These are phyloP conservation scores for Cutaneotrichosporon sp. DNA, from an alignment of 1,284 basidiomycete species.

Conservation along the genomic window DNA sequence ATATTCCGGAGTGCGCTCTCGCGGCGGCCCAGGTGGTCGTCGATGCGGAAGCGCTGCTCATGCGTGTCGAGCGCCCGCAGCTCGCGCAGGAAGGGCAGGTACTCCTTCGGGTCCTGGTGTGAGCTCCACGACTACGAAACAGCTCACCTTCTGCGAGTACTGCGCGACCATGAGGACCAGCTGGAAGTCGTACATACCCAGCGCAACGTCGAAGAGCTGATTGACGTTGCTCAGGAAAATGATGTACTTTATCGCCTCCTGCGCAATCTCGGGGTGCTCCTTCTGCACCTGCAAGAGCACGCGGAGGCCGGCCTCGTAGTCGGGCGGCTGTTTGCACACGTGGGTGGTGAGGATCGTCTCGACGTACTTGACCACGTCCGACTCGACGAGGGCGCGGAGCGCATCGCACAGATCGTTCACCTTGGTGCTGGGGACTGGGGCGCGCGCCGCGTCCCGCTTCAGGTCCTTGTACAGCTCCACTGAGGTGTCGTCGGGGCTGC, in stretches of 20 bases:
- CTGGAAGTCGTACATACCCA: slow-evolving; percentile 99
- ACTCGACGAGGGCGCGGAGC: slow-evolving; percentile 72
- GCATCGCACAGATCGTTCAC: slow-evolving; percentile 77
- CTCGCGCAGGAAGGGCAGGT: slow-evolving; percentile 92
- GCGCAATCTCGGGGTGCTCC: slow-evolving; percentile 71
- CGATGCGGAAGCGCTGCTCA: slow-evolving; percentile 88
- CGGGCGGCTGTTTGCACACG: slow-evolving; percentile 87
- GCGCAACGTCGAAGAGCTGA: slow-evolving; percentile 85
- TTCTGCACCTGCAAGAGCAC: slow-evolving; percentile 75
- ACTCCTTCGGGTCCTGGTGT: slow-evolving; percentile 82
- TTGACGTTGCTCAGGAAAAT: slow-evolving; percentile 97
- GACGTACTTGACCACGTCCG: slow-evolving; percentile 75
- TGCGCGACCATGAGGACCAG: slow-evolving; percentile 95
- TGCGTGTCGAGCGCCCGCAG: slow-evolving; percentile 75
- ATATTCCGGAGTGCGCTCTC: slow-evolving; percentile 76
- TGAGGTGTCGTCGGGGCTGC: slow-evolving; percentile 32
- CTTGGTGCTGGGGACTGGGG: slow-evolving; percentile 44
- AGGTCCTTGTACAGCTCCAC: slow-evolving; percentile 35
- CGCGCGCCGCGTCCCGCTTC: background rate
- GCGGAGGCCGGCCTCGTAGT: slow-evolving; percentile 80
- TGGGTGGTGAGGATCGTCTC: slow-evolving; percentile 91
- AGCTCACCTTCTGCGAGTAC: slow-evolving; percentile 78
- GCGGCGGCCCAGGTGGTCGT: slow-evolving; percentile 83
- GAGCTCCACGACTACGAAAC: no score
- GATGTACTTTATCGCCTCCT: slow-evolving; percentile 97